Conservation (phyloP, 306 rosid genomes). For the Coriaria nepalensis region DNA sequence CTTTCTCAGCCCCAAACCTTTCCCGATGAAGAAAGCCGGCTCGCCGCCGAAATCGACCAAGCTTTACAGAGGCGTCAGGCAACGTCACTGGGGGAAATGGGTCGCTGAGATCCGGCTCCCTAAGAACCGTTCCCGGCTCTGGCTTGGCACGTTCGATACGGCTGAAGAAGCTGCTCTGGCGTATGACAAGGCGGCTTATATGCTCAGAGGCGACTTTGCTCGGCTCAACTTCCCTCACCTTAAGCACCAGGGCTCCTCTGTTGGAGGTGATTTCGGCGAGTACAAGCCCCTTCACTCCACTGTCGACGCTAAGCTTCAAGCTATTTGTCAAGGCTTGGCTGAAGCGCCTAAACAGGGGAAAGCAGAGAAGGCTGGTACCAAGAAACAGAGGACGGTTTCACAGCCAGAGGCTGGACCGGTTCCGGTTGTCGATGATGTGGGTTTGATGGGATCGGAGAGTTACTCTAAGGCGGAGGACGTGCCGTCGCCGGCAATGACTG, state of each 20-base stretch:
- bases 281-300: conserved; percentile 77
- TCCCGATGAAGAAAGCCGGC: conserved; percentile 66
- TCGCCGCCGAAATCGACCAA: conserved; percentile 53
- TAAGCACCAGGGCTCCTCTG: conserved; percentile 46
- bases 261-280: conserved; percentile 50
- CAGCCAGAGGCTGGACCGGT: not conserved
- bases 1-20: conserved; percentile 50
- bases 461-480: conserved; percentile 31
- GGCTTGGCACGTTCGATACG: conserved; percentile 95
- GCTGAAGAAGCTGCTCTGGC: conserved; percentile 99
- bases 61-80: conserved; percentile 93
- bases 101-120: conserved; percentile 97
- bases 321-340: conserved; percentile 76
- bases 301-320: conserved; percentile 89
- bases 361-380: conserved; percentile 22
- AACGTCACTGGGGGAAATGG: conserved; percentile 99
- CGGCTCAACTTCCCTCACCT: conserved; percentile 85
- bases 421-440: conserved; percentile 1
- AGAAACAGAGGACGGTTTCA: conserved; percentile 9
- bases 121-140: conserved; percentile 78
- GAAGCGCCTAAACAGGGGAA: conserved; percentile 53
- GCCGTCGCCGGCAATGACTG: conserved; percentile 8
- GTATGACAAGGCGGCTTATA: conserved; percentile 87
- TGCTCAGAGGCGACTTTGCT: conserved; percentile 93
- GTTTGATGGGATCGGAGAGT: conserved; percentile 1